A percentile compares a stretch with the other conserved stretches of the same genome.
These are phyloP conservation scores for Colletotrichum acutatum DNA, from an alignment of 2,329 filamentous ascomycete species.

Conservation along the genomic window DNA sequence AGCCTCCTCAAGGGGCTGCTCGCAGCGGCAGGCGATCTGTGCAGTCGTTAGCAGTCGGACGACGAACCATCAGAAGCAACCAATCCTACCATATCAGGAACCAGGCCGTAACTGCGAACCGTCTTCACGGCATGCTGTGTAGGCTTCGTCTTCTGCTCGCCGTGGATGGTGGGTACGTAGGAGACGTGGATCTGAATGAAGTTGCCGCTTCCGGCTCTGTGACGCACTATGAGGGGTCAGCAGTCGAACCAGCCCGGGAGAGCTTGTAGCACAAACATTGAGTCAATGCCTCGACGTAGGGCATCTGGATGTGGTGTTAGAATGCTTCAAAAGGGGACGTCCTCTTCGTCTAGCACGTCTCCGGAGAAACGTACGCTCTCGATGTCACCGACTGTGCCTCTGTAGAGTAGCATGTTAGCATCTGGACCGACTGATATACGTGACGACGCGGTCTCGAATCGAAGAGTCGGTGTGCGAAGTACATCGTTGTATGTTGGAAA, in stretches of 20 bases:
- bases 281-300: slow-evolving; percentile 87
- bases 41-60: neutral
- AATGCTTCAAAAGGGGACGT: neutral
- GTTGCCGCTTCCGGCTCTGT: slow-evolving; percentile 79
- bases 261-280: slow-evolving; percentile 56
- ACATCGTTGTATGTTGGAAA: no score
- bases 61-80: neutral
- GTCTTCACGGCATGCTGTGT: slow-evolving; percentile 91
- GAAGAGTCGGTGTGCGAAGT: neutral
- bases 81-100: slow-evolving; percentile 72
- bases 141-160: slow-evolving; percentile 95
- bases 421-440: neutral
- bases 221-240: slow-evolving; percentile 57
- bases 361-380: slow-evolving; percentile 63
- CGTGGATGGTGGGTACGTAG: slow-evolving; percentile 77
- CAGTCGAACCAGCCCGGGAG: neutral
- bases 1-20: slow-evolving; percentile 75
- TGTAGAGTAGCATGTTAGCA: slow-evolving; percentile 8
- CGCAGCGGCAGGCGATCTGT: slow-evolving; percentile 92
- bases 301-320: slow-evolving; percentile 55
- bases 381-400: slow-evolving; percentile 72
- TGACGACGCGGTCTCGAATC: neutral
- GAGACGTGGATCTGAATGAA: slow-evolving; percentile 92
- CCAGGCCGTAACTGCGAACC: slow-evolving; percentile 82
- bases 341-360: neutral